Evolutionary conservation across 2,329 filamentous ascomycete species (phyloP).

Genomic region (Pseudofabraea citricarpa): DNA sequence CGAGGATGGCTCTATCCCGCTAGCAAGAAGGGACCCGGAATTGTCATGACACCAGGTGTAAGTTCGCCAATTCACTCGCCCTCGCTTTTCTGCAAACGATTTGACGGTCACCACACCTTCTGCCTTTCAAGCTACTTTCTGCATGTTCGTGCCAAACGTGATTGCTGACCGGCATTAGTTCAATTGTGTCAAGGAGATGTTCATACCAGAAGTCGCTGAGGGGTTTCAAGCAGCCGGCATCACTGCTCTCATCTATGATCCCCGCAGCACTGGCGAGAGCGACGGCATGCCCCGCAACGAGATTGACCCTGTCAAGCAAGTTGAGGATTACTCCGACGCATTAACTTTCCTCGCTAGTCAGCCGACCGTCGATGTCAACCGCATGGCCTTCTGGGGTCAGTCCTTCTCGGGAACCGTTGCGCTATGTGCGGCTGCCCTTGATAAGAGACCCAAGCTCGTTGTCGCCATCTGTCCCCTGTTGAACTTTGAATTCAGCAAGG

Average conservation of each 20-base stretch:
- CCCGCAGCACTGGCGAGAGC: slow-evolving; percentile 27
- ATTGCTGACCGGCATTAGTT: too few species aligned
- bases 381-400: slow-evolving; percentile 31
- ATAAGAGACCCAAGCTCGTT: slow-evolving; percentile 33
- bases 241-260: slow-evolving; percentile 30
- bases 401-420: slow-evolving; percentile 32
- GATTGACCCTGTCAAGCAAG: slow-evolving; percentile 25
- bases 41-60: slow-evolving; percentile 13
- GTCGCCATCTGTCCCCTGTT: slow-evolving; percentile 19
- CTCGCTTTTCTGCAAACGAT: neutral
- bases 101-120: too few species aligned
- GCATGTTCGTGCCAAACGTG: too few species aligned
- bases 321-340: slow-evolving; percentile 30
- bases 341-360: slow-evolving; percentile 28
- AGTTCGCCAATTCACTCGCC: neutral
- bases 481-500: neutral
- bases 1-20: slow-evolving; percentile 32
- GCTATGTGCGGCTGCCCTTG: slow-evolving; percentile 31
- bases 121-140: neutral
- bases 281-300: slow-evolving; percentile 26
- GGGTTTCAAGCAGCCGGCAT: slow-evolving; percentile 23
- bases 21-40: slow-evolving; percentile 7
- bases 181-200: slow-evolving; percentile 10
- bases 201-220: slow-evolving; percentile 6
- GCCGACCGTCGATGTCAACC: slow-evolving; percentile 24